These are phyloP conservation scores for Cymbidium sinense DNA, from an alignment of 106 monocot genomes.

Conservation along the genomic window DNA sequence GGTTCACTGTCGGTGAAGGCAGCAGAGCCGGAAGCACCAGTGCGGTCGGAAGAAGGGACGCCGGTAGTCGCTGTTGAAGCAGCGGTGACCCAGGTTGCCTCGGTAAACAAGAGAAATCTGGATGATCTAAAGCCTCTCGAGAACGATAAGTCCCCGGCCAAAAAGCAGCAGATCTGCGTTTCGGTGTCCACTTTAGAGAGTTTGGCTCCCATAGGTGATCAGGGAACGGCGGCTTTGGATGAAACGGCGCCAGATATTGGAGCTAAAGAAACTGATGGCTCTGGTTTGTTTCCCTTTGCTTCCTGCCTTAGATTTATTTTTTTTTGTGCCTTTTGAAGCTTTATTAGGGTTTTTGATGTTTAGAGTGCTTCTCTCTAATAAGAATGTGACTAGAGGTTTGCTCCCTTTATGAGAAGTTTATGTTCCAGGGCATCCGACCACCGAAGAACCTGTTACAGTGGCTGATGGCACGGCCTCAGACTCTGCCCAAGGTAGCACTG, in stretches of 20 bases:
- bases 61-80: background rate
- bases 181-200: background rate
- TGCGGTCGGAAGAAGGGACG: background rate
- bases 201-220: background rate
- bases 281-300: background rate
- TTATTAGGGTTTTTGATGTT: no score
- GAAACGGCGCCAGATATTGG: background rate
- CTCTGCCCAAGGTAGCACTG: no score
- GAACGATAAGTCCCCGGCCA: constrained; percentile 10
- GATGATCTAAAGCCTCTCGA: constrained; percentile 13
- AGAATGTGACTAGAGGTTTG: no score
- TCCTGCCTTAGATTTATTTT: no score
- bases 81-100: background rate
- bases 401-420: no score
- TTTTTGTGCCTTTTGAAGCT: no score
- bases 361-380: no score
- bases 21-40: background rate
- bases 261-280: background rate
- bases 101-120: constrained; percentile 38
- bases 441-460: no score
- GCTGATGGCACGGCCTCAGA: no score
- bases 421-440: no score
- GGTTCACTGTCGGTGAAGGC: no score
- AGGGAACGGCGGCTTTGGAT: background rate
- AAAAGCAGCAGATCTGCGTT: background rate